phyloP scores from a whole-genome alignment of 2,329 filamentous ascomycete genomes.

The Talaromyces sp. region DNA sequence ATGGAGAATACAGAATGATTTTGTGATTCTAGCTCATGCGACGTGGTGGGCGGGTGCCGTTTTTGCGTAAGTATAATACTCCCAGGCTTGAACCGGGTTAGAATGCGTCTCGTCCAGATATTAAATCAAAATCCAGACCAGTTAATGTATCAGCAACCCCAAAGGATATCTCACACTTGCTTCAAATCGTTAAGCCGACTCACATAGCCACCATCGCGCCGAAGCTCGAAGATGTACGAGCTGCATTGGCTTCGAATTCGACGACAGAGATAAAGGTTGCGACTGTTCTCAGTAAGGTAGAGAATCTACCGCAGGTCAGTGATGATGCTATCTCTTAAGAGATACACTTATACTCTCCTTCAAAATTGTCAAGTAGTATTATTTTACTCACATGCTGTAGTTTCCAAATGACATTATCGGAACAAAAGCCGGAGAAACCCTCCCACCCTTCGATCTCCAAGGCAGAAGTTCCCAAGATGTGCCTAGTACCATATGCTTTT shows the following conservation, averaged over 20 bases:
- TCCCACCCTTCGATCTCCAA: constrained; percentile 23
- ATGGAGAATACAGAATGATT: constrained; percentile 22
- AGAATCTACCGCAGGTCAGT: background rate
- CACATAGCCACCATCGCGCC: constrained; percentile 23
- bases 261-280: constrained; percentile 5
- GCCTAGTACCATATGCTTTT: constrained; percentile 51
- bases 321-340: background rate
- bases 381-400: constrained; percentile 7
- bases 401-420: constrained; percentile 24
- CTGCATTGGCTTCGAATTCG: constrained; percentile 18
- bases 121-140: constrained; percentile 7
- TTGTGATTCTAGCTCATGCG: constrained; percentile 26
- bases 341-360: background rate
- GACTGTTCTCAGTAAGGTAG: constrained; percentile 2
- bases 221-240: constrained; percentile 21
- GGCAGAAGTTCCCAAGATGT: constrained; percentile 21
- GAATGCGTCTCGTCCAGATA: background rate
- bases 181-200: constrained; percentile 23
- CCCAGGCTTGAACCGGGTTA: background rate
- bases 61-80: constrained; percentile 20
- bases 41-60: constrained; percentile 27
- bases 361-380: background rate
- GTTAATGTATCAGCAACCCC: constrained; percentile 23
- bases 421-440: constrained; percentile 12
- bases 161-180: constrained; percentile 25